Evolutionary conservation across 2,329 filamentous ascomycete genomes (phyloP).

Genomic region (Esteya vermicola): DNA sequence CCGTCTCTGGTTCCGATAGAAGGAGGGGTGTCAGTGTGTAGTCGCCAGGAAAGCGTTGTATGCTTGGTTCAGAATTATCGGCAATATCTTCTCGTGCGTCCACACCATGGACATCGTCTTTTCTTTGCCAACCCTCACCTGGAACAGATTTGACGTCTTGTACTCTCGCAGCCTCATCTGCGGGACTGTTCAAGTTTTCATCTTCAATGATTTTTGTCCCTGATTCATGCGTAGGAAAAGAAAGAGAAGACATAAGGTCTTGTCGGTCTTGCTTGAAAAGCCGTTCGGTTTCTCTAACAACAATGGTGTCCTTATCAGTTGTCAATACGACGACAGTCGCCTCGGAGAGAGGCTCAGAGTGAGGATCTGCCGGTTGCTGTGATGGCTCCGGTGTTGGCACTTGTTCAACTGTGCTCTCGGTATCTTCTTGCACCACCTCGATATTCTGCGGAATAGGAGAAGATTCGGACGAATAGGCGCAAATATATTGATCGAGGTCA

Average conservation of each 20-base stretch:
- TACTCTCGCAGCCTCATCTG: background rate
- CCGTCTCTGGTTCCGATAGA: slow-evolving; percentile 59
- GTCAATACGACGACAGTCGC: too few relatives aligned
- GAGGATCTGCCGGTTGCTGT: background rate
- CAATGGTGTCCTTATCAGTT: background rate
- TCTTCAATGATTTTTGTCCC: slow-evolving; percentile 4
- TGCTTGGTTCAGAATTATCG: background rate
- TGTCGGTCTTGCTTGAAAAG: too few relatives aligned
- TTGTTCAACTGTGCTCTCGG: slow-evolving; percentile 1
- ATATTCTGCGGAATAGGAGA: slow-evolving; percentile 16
- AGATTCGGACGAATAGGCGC: slow-evolving; percentile 19
- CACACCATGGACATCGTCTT: too few relatives aligned
- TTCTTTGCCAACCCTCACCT: too few relatives aligned
- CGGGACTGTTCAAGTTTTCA: background rate
- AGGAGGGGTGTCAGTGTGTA: slow-evolving; percentile 71
- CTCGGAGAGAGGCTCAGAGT: slow-evolving; percentile 2
- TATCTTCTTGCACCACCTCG: slow-evolving; percentile 18
- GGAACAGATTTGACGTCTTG: too few relatives aligned
- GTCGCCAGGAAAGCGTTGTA: slow-evolving; percentile 50
- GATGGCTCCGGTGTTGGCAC: slow-evolving; percentile 7
- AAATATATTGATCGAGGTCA: slow-evolving; percentile 14
- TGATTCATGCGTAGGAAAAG: slow-evolving; percentile 7
- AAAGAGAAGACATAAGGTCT: too few relatives aligned
- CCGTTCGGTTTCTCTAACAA: background rate
- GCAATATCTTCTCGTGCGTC: background rate